Percentiles rank a stretch among this genome's conserved stretches.
These are phyloP conservation scores for Panicum virgatum DNA, from an alignment of 202 grass and related monocot species.

Conservation along the genomic window DNA sequence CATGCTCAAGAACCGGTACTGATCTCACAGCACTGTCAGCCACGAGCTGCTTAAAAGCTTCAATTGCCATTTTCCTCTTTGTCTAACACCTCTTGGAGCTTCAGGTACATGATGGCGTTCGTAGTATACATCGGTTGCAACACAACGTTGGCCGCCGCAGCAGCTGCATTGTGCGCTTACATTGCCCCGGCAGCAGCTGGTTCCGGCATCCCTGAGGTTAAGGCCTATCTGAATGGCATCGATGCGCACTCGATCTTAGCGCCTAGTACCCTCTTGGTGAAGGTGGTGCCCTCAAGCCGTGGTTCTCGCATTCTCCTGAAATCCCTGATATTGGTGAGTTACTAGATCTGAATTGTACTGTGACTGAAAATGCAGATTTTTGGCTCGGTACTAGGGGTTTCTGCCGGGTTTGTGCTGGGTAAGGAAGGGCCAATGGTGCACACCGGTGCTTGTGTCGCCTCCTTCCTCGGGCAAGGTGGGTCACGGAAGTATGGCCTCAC, in stretches of 20 bases:
- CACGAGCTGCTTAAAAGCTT: background rate
- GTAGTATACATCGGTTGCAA: conserved; percentile 39
- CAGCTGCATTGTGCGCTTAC: conserved; percentile 56
- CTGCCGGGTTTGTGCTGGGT: conserved; percentile 68
- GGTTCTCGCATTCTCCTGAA: background rate
- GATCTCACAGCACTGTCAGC: background rate
- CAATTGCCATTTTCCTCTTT: background rate
- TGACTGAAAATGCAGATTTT: conserved; percentile 48
- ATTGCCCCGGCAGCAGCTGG: conserved; percentile 52
- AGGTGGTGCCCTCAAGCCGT: conserved; percentile 22
- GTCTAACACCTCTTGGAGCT: background rate
- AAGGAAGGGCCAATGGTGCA: conserved; percentile 74
- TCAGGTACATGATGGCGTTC: conserved; percentile 53
- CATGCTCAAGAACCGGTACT: conserved; percentile 49
- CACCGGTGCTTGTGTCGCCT: conserved; percentile 58
- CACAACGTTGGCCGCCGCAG: conserved; percentile 26
- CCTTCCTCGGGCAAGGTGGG: conserved; percentile 50
- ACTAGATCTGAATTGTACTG: background rate
- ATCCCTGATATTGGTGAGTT: background rate
- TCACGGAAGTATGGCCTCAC: conserved; percentile 57
- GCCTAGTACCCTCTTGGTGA: conserved; percentile 60
- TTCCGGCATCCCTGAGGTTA: conserved; percentile 67
- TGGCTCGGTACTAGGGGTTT: conserved; percentile 56
- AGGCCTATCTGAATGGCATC: conserved; percentile 64
- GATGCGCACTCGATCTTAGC: conserved; percentile 59